Evolutionary conservation across 2,329 filamentous ascomycete species (phyloP).

Genomic region (Neonectria punicea): DNA sequence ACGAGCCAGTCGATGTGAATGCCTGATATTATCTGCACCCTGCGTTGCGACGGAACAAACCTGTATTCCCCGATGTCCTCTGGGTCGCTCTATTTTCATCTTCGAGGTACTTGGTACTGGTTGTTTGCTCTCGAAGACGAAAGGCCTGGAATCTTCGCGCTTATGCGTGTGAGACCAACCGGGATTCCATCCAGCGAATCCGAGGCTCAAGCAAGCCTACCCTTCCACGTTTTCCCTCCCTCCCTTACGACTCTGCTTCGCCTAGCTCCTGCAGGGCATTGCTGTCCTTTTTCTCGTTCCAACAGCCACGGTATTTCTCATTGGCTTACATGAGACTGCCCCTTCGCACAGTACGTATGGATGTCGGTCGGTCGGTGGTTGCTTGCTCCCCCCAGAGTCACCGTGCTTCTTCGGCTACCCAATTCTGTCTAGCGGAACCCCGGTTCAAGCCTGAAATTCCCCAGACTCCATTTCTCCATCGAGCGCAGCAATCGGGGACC

Average conservation of each 20-base stretch:
- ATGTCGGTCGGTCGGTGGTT: slow-evolving; percentile 16
- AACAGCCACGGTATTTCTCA: slow-evolving; percentile 24
- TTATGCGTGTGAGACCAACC: slow-evolving; percentile 25
- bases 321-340: slow-evolving; percentile 24
- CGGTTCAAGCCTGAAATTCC: slow-evolving; percentile 28
- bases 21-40: slow-evolving; percentile 23
- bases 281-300: slow-evolving; percentile 25
- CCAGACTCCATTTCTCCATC: slow-evolving; percentile 30
- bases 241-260: slow-evolving; percentile 30
- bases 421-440: slow-evolving; percentile 41
- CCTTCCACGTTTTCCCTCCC: slow-evolving; percentile 43
- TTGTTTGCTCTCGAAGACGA: slow-evolving; percentile 8
- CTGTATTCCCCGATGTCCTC: slow-evolving; percentile 6
- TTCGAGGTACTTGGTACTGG: slow-evolving; percentile 6
- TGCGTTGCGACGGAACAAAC: slow-evolving; percentile 1
- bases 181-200: slow-evolving; percentile 24
- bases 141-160: slow-evolving; percentile 14
- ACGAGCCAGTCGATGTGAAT: slow-evolving; percentile 2
- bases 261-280: slow-evolving; percentile 37
- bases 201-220: slow-evolving; percentile 24
- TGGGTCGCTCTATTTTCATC: not conserved
- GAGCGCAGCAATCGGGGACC: slow-evolving; percentile 33
- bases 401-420: slow-evolving; percentile 39
- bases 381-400: slow-evolving; percentile 32
- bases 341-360: slow-evolving; percentile 35